A percentile compares a stretch with the other conserved stretches of the same genome.
These are phyloP conservation scores for Komagataella ulmi DNA, from an alignment of 805 yeast species.

Conservation along the genomic window DNA sequence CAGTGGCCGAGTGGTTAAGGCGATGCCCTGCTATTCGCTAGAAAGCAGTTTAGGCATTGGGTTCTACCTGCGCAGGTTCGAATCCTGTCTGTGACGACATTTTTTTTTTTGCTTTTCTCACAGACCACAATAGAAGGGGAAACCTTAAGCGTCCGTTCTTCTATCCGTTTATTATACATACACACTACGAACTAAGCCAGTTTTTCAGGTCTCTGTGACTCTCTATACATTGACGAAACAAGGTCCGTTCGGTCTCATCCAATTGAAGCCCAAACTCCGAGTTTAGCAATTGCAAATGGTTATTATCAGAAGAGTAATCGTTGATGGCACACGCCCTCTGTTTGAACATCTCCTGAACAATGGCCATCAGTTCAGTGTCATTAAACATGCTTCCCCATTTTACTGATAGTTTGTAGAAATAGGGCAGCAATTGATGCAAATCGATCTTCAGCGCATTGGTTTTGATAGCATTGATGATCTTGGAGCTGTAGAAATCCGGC, in stretches of 20 bases:
- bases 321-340: slow-evolving; percentile 59
- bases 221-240: slow-evolving; percentile 41
- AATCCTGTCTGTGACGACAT: slow-evolving; percentile 96
- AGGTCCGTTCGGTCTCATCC: slow-evolving; percentile 62
- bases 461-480: slow-evolving; percentile 72
- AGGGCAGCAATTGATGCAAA: slow-evolving; percentile 47
- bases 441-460: slow-evolving; percentile 58
- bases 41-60: slow-evolving; percentile 49
- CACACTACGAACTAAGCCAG: slow-evolving; percentile 20
- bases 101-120: slow-evolving; percentile 17
- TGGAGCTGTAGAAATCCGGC: slow-evolving; percentile 55
- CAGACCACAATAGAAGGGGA: neutral
- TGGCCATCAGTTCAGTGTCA: slow-evolving; percentile 47
- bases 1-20: slow-evolving; percentile 70
- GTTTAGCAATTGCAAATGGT: slow-evolving; percentile 26
- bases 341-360: slow-evolving; percentile 33
- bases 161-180: neutral
- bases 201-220: slow-evolving; percentile 28
- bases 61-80: slow-evolving; percentile 98
- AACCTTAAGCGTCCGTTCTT: neutral
- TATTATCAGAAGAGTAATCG: slow-evolving; percentile 29
- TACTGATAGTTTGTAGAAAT: slow-evolving; percentile 57
- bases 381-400: slow-evolving; percentile 68
- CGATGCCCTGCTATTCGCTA: slow-evolving; percentile 48
- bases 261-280: slow-evolving; percentile 46